Evolutionary conservation across 352 stramenopile species (phyloP).

Genomic region (Globisporangium spinosum): DNA sequence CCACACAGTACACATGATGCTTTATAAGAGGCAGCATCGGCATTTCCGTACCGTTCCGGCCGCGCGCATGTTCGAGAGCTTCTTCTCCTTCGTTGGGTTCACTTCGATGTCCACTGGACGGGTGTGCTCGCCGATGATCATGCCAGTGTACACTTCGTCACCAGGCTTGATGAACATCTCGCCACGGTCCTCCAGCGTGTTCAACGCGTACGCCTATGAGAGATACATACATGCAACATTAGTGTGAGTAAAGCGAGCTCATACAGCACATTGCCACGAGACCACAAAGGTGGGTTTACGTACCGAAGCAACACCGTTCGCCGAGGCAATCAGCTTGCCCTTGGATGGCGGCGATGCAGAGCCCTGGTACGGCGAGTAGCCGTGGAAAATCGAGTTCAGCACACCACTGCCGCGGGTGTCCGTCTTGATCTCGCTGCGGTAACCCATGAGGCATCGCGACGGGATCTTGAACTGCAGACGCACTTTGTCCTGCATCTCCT

Average conservation of each 20-base stretch:
- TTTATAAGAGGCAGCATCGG: not conserved
- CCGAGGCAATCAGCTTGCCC: constrained; percentile 81
- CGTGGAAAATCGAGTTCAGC: constrained; percentile 96
- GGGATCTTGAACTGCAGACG: constrained; percentile 96
- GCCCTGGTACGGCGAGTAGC: constrained; percentile 88
- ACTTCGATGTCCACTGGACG: constrained; percentile 95
- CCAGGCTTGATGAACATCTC: constrained; percentile 95
- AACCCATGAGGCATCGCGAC: constrained; percentile 94
- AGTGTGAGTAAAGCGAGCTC: not conserved
- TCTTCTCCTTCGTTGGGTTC: constrained; percentile 97
- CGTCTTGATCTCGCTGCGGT: constrained; percentile 94
- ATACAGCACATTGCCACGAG: not conserved
- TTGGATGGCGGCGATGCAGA: constrained; percentile 71
- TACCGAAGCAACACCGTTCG: constrained; percentile 64
- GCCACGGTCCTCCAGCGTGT: constrained; percentile 90
- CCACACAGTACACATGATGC: not conserved
- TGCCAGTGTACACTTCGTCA: constrained; percentile 95
- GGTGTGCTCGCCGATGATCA: constrained; percentile 98
- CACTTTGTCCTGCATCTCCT: constrained; percentile 90
- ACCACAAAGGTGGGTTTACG: not conserved
- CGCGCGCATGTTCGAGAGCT: constrained; percentile 95
- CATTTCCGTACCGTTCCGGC: constrained; percentile 57
- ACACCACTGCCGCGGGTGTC: constrained; percentile 94
- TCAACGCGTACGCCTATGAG: constrained; percentile 88
- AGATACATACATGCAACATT: not conserved